Evolutionary conservation across 371 early-diverging fungal species (phyloP), one percentile per base, ranked within the genome.

Genomic region (Rhizopus stolonifer): DNA sequence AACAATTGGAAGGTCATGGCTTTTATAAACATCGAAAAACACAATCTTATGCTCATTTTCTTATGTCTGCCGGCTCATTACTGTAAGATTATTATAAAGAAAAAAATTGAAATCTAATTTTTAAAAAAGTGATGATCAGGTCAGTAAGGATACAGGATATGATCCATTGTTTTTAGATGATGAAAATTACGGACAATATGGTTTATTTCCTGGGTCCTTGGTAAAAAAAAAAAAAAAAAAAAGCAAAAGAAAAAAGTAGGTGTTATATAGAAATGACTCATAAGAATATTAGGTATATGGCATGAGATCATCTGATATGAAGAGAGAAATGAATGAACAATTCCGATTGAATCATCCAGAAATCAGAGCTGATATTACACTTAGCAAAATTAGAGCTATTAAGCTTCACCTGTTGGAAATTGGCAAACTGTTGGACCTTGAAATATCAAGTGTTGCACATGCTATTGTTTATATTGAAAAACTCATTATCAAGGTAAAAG

Each of bases 401-500:
- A 94, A 94, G 49, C 45, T 63, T 0, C 77, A 82, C 48, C 56
- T 94, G 45, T 50, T 92, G 11, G 77, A 70, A 15, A 67, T 72
- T 31, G 72, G 64, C 6, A 60, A 58, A 48, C 48, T 44, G 14
- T 56, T 67, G 52, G 88, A 94, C 65, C 65, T 95, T 40, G 98
- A 98, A 70, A 70, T 95, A 14, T 93, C 95, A 2, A 93, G 89
- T 47, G 86, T 95, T 7, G 96, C 97, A 0, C 79, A 83, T 48
- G 85, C 93, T 0, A 92, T 85, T 77, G 95, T 88, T 1, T 96
- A 90, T 64, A 90, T 96, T 72, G 97, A 98, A 66, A 96, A 95
- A 62, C 83, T 98, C 3, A 77, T 93, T 14, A 61, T 91, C 25
- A 86, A 86, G 65, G 79, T 74, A 58, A 67, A 1, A 24, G 1